phyloP scores from a whole-genome alignment of 352 stramenopile species.

The Phytophthora sp. region DNA sequence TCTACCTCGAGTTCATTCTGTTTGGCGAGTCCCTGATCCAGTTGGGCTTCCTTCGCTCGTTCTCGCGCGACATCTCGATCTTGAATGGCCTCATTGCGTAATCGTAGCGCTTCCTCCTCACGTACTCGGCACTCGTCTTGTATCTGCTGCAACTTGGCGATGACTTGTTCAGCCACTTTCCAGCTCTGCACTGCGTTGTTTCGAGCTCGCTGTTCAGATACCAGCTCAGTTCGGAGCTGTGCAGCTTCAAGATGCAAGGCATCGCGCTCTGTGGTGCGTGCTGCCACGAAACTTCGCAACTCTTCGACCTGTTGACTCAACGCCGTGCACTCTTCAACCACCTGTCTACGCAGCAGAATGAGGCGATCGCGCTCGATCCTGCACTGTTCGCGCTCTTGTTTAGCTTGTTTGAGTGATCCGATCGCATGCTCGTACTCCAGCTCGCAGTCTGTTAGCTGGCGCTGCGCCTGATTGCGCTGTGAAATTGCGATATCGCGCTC shows the following conservation, averaged over 20 bases:
- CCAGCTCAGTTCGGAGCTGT: constrained; percentile 39
- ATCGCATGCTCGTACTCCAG: constrained; percentile 46
- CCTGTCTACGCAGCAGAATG: constrained; percentile 20
- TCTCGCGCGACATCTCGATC: constrained; percentile 55
- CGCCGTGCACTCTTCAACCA: constrained; percentile 24
- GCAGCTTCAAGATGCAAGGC: constrained; percentile 30
- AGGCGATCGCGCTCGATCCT: constrained; percentile 60
- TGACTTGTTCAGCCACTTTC: constrained; percentile 50
- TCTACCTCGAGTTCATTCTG: constrained; percentile 53
- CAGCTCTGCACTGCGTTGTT: constrained; percentile 59
- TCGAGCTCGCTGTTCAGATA: constrained; percentile 40
- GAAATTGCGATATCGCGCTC: constrained; percentile 63
- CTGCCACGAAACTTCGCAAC: constrained; percentile 14
- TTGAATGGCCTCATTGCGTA: constrained; percentile 57
- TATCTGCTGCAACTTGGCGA: constrained; percentile 47
- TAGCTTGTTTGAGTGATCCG: constrained; percentile 38
- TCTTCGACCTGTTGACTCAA: constrained; percentile 26
- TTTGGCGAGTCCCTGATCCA: constrained; percentile 59
- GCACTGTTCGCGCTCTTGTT: constrained; percentile 57
- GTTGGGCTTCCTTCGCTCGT: constrained; percentile 43
- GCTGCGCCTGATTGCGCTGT: constrained; percentile 51
- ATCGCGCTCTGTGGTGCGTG: constrained; percentile 33
- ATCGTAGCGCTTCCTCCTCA: constrained; percentile 52
- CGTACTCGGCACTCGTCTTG: constrained; percentile 49
- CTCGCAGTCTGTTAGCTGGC: constrained; percentile 43